Conservation (phyloP, 768 basidiomycete genomes). For the Hydnomerulius pinastri region DNA sequence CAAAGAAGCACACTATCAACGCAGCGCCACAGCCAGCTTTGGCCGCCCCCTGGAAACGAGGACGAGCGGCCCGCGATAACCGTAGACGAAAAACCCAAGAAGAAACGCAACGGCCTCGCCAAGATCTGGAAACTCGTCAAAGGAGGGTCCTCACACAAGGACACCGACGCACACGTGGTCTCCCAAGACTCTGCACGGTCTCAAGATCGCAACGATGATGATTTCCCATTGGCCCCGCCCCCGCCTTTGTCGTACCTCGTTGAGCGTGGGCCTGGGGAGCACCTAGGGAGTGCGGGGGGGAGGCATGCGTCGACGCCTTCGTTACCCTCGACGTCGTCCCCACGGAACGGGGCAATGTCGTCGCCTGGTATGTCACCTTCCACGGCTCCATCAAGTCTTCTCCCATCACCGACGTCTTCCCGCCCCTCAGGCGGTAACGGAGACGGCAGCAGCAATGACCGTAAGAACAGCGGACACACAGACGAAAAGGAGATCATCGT, state of each 20-base stretch:
- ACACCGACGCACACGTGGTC: conserved; percentile 25
- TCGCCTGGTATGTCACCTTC: conserved; percentile 71
- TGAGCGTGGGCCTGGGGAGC: conserved; percentile 52
- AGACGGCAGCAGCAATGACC: conserved; percentile 48
- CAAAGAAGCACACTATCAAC: conserved; percentile 37
- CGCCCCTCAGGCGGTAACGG: conserved; percentile 61
- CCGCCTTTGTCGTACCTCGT: conserved; percentile 91
- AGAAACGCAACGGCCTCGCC: conserved; percentile 76
- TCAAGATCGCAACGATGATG: conserved; percentile 54
- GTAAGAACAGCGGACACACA: conserved; percentile 41
- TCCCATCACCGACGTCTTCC: conserved; percentile 77
- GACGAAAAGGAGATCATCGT: conserved; percentile 46
- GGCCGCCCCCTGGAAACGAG: conserved; percentile 46
- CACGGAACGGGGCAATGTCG: conserved; percentile 51
- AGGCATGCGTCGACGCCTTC: conserved; percentile 74
- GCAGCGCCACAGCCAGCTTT: conserved; percentile 53
- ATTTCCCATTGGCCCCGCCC: conserved; percentile 82
- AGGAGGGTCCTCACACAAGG: conserved; percentile 48
- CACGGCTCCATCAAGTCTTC: conserved; percentile 71
- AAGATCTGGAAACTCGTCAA: conserved; percentile 84
- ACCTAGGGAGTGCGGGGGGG: conserved; percentile 40
- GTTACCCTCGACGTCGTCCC: conserved; percentile 58
- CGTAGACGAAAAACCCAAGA: conserved; percentile 58
- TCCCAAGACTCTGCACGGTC: conserved; percentile 42
- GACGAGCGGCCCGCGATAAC: conserved; percentile 13